Evolutionary conservation across 768 basidiomycete genomes (phyloP), one percentile per base, ranked within the genome.

Genomic region (Naganishia kalamii): DNA sequence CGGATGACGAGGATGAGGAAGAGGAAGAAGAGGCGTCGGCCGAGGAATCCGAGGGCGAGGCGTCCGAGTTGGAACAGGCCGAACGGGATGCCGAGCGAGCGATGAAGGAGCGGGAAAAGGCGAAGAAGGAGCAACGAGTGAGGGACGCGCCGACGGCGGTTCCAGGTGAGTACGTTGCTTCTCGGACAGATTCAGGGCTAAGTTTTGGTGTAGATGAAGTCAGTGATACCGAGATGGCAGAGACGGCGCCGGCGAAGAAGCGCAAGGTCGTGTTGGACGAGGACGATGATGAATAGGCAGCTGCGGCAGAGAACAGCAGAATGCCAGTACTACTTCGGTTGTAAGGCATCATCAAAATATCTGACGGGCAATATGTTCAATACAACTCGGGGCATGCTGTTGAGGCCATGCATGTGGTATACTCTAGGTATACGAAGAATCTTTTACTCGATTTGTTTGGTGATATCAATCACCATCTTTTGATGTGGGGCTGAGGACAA

Each of bases 21-120:
- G 49, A 63, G 27, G 47, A 66, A 32, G 43, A 35, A 25, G 57
- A 70, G 3, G 71, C 70, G 23, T n/a, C n/a, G n/a, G n/a, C n/a
- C n/a, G 69, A 69, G 27, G 73, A 72, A 30, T 67, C 69, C 21
- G 49, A 73, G 35, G 67, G 69, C 46, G 67, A 71, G 48, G 72
- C 73, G 23, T 73, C 75, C 47, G 69, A 63, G 30, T 50, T 60
- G 40, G 71, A 72, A 43, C 57, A 73, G 60, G 75, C 72, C 29
- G 65, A 68, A 49, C 74, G 72, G 66, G 65, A 69, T 27, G 71
- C 71, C 4, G 70, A 66, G 43, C 72, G 68, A 37, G 70, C 68
- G 29, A 43, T 27, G 40, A 23, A n/a, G 29, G 29, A 64, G 63
- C 30, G 52, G 51, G 33, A 59, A 60, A 60, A 60, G 57, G 54